Conservation (phyloP, 2,329 filamentous ascomycete species). For the Fusarium decemcellulare region DNA sequence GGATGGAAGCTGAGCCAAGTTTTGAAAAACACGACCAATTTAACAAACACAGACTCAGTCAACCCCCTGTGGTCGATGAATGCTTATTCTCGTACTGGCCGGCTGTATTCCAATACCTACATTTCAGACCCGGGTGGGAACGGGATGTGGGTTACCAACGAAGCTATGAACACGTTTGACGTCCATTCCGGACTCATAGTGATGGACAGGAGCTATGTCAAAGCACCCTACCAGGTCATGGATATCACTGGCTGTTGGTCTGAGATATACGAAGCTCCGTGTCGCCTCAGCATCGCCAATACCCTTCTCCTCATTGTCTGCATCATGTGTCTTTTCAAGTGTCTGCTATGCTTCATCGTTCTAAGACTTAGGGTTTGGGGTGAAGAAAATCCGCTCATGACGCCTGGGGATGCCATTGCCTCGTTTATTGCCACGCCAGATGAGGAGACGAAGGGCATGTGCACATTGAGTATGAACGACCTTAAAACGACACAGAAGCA, state of each 20-base stretch:
- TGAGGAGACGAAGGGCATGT: conserved; percentile 34
- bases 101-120: not conserved
- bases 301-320: conserved; percentile 30
- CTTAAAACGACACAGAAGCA: not conserved
- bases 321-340: conserved; percentile 33
- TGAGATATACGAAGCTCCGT: conserved; percentile 22
- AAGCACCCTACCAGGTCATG: conserved; percentile 17
- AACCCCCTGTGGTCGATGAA: conserved; percentile 24
- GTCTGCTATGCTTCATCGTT: conserved; percentile 19
- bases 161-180: not conserved
- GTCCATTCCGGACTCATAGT: conserved; percentile 9
- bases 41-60: not conserved
- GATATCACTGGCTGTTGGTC: conserved; percentile 21
- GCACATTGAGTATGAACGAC: conserved; percentile 17
- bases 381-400: conserved; percentile 25
- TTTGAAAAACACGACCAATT: conserved; percentile 1
- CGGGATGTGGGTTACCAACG: not conserved
- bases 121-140: not conserved
- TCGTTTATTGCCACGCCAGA: conserved; percentile 31
- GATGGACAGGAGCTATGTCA: not conserved
- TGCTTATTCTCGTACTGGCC: conserved; percentile 8
- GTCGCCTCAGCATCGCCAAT: conserved; percentile 26
- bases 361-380: conserved; percentile 28
- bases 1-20: conserved; percentile 33
- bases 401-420: conserved; percentile 35